phyloP scores from a whole-genome alignment of 228 moss, liverwort and hornwort species.

The Sphagnum magellanicum region DNA sequence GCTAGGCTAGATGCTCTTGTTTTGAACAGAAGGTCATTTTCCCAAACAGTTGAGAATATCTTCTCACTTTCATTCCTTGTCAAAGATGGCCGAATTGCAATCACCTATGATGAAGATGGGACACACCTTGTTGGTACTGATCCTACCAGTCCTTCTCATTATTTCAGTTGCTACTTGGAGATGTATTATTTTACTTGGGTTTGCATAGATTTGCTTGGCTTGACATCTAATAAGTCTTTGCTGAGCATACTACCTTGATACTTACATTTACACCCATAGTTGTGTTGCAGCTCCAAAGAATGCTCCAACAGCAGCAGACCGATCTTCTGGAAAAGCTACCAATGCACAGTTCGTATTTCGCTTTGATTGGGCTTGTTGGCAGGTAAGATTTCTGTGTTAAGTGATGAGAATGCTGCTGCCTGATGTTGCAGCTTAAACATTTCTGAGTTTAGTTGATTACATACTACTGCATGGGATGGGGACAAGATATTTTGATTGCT shows the following conservation, averaged over 20 bases:
- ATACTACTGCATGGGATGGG: too few relatives aligned
- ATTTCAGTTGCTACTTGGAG: too few relatives aligned
- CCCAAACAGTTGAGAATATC: constrained; percentile 90
- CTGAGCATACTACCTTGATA: too few relatives aligned
- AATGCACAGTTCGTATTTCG: constrained; percentile 81
- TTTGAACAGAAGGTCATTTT: constrained; percentile 65
- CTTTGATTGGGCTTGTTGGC: constrained; percentile 64
- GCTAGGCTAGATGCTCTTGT: constrained; percentile 64
- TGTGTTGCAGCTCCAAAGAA: constrained; percentile 60
- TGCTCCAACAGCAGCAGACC: constrained; percentile 62
- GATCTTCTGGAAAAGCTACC: constrained; percentile 40
- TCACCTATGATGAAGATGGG: constrained; percentile 41
- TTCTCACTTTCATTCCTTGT: constrained; percentile 87
- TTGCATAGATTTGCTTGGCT: too few relatives aligned
- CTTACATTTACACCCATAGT: too few relatives aligned
- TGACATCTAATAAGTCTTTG: too few relatives aligned
- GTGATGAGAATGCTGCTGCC: too few relatives aligned
- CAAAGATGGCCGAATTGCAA: constrained; percentile 82
- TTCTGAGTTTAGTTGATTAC: neutral
- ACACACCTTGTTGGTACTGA: constrained; percentile 56
- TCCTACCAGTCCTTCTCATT: neutral
- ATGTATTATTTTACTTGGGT: too few relatives aligned
- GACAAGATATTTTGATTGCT: too few relatives aligned
- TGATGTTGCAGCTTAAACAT: too few relatives aligned
- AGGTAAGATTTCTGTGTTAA: constrained; percentile 21